Conservation (phyloP, 805 yeast species). For the Kluyveromyces aestuarii region DNA sequence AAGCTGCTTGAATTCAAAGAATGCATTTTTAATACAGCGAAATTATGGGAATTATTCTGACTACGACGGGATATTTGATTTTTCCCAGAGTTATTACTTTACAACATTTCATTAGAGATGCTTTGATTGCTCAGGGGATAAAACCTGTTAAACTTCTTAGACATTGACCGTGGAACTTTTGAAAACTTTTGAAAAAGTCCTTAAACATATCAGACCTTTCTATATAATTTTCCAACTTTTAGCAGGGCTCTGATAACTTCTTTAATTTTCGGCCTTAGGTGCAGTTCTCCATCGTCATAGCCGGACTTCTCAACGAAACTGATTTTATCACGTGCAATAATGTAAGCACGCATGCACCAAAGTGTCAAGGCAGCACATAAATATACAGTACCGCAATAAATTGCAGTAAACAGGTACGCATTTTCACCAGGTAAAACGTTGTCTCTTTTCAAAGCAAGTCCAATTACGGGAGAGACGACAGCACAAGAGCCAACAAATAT, state of each 20-base stretch:
- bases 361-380: slow-evolving; percentile 37
- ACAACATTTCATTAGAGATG: too few species aligned
- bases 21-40: too few species aligned
- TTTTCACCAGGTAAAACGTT: slow-evolving; percentile 21
- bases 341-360: slow-evolving; percentile 43
- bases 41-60: too few species aligned
- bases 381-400: slow-evolving; percentile 52
- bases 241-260: slow-evolving; percentile 4
- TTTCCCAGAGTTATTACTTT: too few species aligned
- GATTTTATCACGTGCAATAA: slow-evolving; percentile 40
- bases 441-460: slow-evolving; percentile 37
- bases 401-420: slow-evolving; percentile 44
- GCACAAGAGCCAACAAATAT: slow-evolving; percentile 40
- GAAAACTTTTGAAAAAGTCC: not conserved
- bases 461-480: slow-evolving; percentile 50
- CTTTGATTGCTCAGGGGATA: too few species aligned
- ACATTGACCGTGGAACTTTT: too few species aligned
- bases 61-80: too few species aligned
- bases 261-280: slow-evolving; percentile 8
- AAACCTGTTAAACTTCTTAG: too few species aligned
- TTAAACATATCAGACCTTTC: slow-evolving; percentile 3
- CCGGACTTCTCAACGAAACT: slow-evolving; percentile 18
- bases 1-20: too few species aligned
- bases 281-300: slow-evolving; percentile 22
- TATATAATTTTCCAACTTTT: slow-evolving; percentile 3